These are phyloP conservation scores for Populus tomentosa DNA, from an alignment of 441 rosid genomes.

Conservation along the genomic window DNA sequence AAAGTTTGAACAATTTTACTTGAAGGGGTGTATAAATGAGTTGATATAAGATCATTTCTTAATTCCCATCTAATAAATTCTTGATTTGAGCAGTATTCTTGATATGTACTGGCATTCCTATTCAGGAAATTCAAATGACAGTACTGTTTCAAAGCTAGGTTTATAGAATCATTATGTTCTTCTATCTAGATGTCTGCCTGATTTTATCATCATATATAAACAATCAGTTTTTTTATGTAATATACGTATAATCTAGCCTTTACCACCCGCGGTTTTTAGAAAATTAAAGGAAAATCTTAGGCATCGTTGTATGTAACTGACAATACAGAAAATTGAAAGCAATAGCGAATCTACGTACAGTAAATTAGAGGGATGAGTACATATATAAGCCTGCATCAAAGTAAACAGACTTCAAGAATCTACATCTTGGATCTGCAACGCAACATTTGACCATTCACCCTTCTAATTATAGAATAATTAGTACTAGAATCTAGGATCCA, in stretches of 20 bases:
- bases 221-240: background rate
- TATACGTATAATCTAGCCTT: background rate
- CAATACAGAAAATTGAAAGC: background rate
- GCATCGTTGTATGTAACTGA: background rate
- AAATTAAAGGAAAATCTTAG: background rate
- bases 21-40: background rate
- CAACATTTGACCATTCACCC: background rate
- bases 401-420: too few species aligned
- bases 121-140: background rate
- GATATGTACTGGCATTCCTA: too few species aligned
- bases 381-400: too few species aligned
- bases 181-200: background rate
- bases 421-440: background rate
- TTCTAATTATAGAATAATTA: too few species aligned
- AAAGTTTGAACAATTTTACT: background rate
- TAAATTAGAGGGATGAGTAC: background rate
- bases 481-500: background rate
- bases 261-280: background rate
- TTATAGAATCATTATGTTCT: background rate
- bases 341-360: background rate
- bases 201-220: too few species aligned
- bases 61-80: background rate
- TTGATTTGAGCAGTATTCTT: too few species aligned
- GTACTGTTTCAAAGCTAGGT: background rate
- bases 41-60: background rate